These are phyloP conservation scores for Beauveria bassiana DNA, from an alignment of 2,329 filamentous ascomycete genomes.

Conservation along the genomic window DNA sequence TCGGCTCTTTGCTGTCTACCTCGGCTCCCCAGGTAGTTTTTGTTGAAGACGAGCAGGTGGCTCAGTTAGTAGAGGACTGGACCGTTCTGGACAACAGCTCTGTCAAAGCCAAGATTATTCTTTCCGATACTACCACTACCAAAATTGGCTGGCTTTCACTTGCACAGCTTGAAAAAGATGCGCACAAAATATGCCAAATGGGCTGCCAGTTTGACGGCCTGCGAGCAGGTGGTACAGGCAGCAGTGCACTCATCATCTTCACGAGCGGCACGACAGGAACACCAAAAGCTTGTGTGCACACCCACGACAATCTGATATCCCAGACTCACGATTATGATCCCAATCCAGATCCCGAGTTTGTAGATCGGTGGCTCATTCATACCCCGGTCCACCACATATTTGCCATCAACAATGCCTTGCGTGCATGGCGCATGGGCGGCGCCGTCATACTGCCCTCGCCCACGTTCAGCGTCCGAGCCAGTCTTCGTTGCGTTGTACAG, in stretches of 20 bases:
- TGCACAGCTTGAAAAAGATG: not conserved
- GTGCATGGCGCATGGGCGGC: slow-evolving; percentile 29
- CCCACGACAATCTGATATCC: slow-evolving; percentile 31
- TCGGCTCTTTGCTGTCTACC: slow-evolving; percentile 17
- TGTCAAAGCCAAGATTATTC: slow-evolving; percentile 6
- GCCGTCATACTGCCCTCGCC: slow-evolving; percentile 28
- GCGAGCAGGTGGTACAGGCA: slow-evolving; percentile 1
- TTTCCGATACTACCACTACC: not conserved
- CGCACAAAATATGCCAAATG: not conserved
- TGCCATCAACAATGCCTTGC: slow-evolving; percentile 30
- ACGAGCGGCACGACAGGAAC: slow-evolving; percentile 42
- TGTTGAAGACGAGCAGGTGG: slow-evolving; percentile 22
- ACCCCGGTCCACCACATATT: slow-evolving; percentile 32
- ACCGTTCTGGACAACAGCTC: not conserved
- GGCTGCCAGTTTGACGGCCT: slow-evolving; percentile 1
- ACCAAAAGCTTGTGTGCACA: slow-evolving; percentile 38
- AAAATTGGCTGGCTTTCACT: not conserved
- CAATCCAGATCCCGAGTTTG: slow-evolving; percentile 20
- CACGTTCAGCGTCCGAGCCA: slow-evolving; percentile 26
- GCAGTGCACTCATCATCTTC: slow-evolving; percentile 35
- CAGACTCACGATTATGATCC: slow-evolving; percentile 29
- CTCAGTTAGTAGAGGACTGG: slow-evolving; percentile 15
- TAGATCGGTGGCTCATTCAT: slow-evolving; percentile 30
- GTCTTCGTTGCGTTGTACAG: slow-evolving; percentile 22
- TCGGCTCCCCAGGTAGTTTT: slow-evolving; percentile 23